Evolutionary conservation across 2,329 filamentous ascomycete genomes (phyloP), one percentile per base, ranked within the genome.

Genomic region (Dactylellina leptospora): DNA sequence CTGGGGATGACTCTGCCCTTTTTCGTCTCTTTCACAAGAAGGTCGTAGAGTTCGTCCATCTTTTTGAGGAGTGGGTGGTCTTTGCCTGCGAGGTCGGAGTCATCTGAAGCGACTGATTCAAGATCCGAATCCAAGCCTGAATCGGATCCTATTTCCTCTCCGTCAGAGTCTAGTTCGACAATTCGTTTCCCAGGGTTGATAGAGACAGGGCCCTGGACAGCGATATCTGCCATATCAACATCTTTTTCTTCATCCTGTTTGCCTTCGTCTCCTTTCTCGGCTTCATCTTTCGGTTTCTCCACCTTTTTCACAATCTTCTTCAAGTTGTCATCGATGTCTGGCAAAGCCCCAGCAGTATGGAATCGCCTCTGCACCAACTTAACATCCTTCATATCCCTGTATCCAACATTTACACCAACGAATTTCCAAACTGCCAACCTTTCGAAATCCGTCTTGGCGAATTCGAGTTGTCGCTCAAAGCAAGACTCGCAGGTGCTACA

Each of bases 391-490:
- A 59, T 47, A 1, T 72, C 59, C 10, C 59, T 38, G 8, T 30
- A 18, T 11, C 45, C 16, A 4, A 72, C 50, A 13, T 72, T 72
- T 3, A 72, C 54, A 5, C 59, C 68, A 11, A 64, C 45, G 18
- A 33, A 64, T 36, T 50, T 59, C 68, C 68, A 72, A 4, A 63
- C 23, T 13, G 54, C 27, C 1, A 48, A 11, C 16, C 68, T 33
- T 4, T 72, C 51, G 2, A 64, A 16, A 16, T 72, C 68, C 5
- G 20, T 72, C 27, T 54, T 64, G 1, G 68, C 59, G 23, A 56
- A 64, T 10, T 44, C n/a, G 3, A 72, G 59, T 44, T 72, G 68
- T 9, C 20, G n/a, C 25, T 72, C 68, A 22, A 72, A 72, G 40
- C 68, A 72, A 8, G 18, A 20, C 25, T 72, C 53, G 20, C 68